Evolutionary conservation across 2,329 filamentous ascomycete species (phyloP).

Genomic region (Scolecobasidium constrictum): DNA sequence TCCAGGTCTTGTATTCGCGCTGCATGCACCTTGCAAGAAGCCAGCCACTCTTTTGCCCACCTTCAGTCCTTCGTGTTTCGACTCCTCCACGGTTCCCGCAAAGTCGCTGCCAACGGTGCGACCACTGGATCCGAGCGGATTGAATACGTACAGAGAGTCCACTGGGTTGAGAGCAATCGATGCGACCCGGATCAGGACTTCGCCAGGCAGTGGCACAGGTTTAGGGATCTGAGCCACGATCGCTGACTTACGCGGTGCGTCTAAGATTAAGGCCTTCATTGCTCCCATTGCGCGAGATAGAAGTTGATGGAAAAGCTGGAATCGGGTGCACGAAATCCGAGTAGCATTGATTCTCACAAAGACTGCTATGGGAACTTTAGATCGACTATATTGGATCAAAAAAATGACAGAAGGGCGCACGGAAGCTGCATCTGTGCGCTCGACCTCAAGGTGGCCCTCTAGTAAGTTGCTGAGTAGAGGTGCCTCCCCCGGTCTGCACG

Average conservation of each 20-base stretch:
- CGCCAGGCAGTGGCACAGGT: conserved; percentile 12
- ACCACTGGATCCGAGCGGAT: conserved; percentile 23
- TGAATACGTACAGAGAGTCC: conserved; percentile 23
- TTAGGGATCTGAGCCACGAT: conserved; percentile 7
- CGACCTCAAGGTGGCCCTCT: no score
- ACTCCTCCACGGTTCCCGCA: conserved; percentile 22
- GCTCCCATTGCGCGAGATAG: no score
- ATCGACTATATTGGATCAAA: no score
- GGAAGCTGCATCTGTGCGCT: no score
- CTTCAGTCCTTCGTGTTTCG: conserved; percentile 12
- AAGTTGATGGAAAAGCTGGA: no score
- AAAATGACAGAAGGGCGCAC: no score
- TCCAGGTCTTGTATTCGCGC: conserved; percentile 31
- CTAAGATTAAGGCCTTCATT: conserved; percentile 18
- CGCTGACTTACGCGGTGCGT: conserved; percentile 14
- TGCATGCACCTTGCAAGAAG: conserved; percentile 34
- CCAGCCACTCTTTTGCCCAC: conserved; percentile 27
- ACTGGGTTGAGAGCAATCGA: conserved; percentile 21
- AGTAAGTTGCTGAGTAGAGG: no score
- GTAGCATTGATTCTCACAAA: no score
- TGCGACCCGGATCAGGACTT: conserved; percentile 18
- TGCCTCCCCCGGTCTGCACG: no score
- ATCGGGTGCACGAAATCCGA: no score
- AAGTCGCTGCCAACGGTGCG: conserved; percentile 32
- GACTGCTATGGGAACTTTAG: no score